Base-by-base conservation (phyloP, 257 asterid species). In the Fraxinus pennsylvanica region DNA sequence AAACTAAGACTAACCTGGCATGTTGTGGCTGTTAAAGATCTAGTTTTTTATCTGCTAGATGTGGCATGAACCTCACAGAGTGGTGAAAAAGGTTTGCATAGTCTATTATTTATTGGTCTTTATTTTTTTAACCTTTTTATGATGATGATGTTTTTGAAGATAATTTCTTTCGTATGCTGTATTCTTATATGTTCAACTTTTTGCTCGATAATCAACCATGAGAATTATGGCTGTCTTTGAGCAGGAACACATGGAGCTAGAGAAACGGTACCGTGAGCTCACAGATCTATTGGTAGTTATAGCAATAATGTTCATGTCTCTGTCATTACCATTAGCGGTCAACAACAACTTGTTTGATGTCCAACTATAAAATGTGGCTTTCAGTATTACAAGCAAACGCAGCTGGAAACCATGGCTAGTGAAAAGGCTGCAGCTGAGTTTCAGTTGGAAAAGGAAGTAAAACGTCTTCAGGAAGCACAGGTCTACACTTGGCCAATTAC, bases 391-490 rank as follows among this genome's bases (percentile, higher is more conserved):
- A 96, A 96, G 84, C 99, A 96, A 90, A 96, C 99, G 72, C 99
- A 94, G 83, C 86, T 94, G 81, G 99, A 96, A 87, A 90, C 98
- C 77, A 94, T 92, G 96, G 89, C 99, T 76, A 94, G 96, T 70
- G 99, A 96, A 87, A 96, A 96, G 85, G 97, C 99, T 59, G 99
- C 99, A 17, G 97, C 97, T 52, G 98, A 92, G 90, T 96, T 96
- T 90, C 99, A 96, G 90, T 84, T 96, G 90, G 99, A 94, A 86
- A 96, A 96, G 89, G 98, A 94, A 89, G 81, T 87, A 83, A 94
- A 92, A 87, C 97, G 92, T 77, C 82, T 65, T 57, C 97, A 87
- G 76, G 98, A 96, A 82, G 96, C 90, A 76, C 96, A 91, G 94
- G 99, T 93, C 77, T 72, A 82, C 70, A 50, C 76, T 29, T 85